Base-by-base conservation (phyloP, 2,329 filamentous ascomycete species). In the Colletotrichum sp. region DNA sequence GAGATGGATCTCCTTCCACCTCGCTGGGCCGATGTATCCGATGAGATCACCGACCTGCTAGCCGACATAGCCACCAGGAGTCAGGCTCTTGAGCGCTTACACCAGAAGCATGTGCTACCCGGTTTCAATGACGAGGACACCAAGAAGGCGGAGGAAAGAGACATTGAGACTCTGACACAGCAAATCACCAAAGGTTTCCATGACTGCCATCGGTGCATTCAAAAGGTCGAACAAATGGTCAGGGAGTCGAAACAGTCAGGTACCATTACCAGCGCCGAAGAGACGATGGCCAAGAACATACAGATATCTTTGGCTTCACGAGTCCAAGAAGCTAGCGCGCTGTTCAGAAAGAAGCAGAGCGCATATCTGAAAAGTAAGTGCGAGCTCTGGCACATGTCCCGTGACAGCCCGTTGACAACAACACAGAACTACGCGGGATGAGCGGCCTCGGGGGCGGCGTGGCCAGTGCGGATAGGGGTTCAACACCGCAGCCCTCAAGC, bases 1-100 rank as follows among this genome's bases (percentile, higher is more conserved):
- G 97, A 99, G 88, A 99, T 99, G 97, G 96, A 99, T 85, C 88
- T 98, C 52, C 90, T 99, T 22, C 97, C 97, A 29, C 97, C 97
- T 69, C 93, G 97, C 77, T 99, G 97, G 97, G 94, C 96, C 75
- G 97, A 99, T 82, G 90, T 98, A 75, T 96, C 96, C 81, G 97
- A 99, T 83, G 96, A 99, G 83, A 95, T 99, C 77, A 93, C 94
- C 34, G 95, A 98, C 75, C 87, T 95, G 57, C 91, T 99, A 12
- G 90, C 92, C 77, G 92, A 95, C 74, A 95, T 99, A 79, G 94
- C 95, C 69, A 93, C 92, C 77, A 95, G 98, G 86, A 95, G 95
- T 79, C 93, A 95, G 80, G 93, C 93, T 80, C 90, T 99, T 36
- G 97, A 99, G 82, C 95, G 96, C 82, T 89, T 99, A 77, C 97